Base-by-base conservation (phyloP, 1,139 yeast genomes). In the Suhomyces choctaworum region DNA sequence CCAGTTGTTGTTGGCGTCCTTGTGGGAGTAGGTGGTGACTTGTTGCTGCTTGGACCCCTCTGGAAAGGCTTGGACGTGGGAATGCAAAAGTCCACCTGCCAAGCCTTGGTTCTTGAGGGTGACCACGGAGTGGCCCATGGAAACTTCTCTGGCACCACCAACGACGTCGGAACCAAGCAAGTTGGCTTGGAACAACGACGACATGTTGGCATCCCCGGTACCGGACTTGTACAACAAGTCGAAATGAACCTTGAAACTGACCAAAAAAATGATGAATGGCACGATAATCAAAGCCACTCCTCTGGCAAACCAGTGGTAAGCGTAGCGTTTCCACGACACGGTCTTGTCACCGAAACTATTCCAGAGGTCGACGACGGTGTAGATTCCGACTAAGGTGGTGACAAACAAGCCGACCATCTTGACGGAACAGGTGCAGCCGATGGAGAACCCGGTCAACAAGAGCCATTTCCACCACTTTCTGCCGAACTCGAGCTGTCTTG, bases 11-110 rank as follows among this genome's bases (percentile, higher is more conserved):
- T 92, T 92, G 39, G 80, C 54, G 64, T 92, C 99, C 66, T 87
- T 87, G 69, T 88, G 97, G 34, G 88, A 80, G 61, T 92, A 92
- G 22, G 96, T 86, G 29, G 98, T 92, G 38, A 92, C 86, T 66
- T 92, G 98, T 65, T 92, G 97, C 66, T 92, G 99, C 51, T 78
- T 75, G 13, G 97, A 90, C 38, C 99, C 99, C 53, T 81, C 95
- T 28, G 98, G 98, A 70, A 71, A 92, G 9, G 88, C 72, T 66
- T 92, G 97, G 33, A 86, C 79, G 60, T 92, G 99, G 9, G 98
- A 92, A 65, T 92, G 99, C 54, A 92, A 76, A 50, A 94, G 71
- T 27, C 95, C 95, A 45, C 97, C 96, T 43, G 92, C 82, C 47
- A 89, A 74, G 30, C 96, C 97, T 66, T 88, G 96, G 60, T 82